Evolutionary conservation across 2,329 filamentous ascomycete species (phyloP).

Genomic region (Talaromyces sp.): DNA sequence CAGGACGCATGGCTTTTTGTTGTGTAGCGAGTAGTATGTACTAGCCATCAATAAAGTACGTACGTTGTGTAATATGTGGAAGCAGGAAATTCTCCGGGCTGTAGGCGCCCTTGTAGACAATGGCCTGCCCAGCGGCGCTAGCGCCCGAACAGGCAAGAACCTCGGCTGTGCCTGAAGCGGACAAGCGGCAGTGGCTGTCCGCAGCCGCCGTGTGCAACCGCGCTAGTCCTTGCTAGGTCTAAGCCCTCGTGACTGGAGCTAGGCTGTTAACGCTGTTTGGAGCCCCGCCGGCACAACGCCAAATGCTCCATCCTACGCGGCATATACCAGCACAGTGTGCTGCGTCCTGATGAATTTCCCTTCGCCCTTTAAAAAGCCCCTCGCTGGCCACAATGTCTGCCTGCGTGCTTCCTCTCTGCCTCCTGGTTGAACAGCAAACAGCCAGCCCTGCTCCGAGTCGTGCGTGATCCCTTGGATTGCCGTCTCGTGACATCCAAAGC

Average conservation of each 20-base stretch:
- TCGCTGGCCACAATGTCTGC: constrained; percentile 8
- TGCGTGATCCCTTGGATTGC: background rate
- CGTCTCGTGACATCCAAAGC: constrained; percentile 6
- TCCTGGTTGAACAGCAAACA: background rate
- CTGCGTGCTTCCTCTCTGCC: background rate
- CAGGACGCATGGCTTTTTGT: background rate
- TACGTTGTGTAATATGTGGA: background rate
- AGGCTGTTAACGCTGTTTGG: background rate
- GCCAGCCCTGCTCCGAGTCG: background rate
- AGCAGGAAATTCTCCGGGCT: background rate
- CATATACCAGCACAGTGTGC: constrained; percentile 36
- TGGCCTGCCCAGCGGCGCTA: background rate
- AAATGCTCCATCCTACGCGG: constrained; percentile 39
- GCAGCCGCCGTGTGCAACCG: background rate
- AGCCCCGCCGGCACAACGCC: background rate
- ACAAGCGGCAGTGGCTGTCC: background rate
- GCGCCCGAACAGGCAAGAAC: background rate
- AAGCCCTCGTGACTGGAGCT: no score
- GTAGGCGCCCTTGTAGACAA: background rate
- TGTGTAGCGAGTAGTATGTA: background rate
- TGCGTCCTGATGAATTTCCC: background rate
- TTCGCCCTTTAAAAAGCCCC: constrained; percentile 4
- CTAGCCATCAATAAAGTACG: background rate
- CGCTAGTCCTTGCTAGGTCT: background rate
- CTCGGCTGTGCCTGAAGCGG: background rate